Evolutionary conservation across 1,284 basidiomycete genomes (phyloP).

Genomic region (Malassezia dermatis): DNA sequence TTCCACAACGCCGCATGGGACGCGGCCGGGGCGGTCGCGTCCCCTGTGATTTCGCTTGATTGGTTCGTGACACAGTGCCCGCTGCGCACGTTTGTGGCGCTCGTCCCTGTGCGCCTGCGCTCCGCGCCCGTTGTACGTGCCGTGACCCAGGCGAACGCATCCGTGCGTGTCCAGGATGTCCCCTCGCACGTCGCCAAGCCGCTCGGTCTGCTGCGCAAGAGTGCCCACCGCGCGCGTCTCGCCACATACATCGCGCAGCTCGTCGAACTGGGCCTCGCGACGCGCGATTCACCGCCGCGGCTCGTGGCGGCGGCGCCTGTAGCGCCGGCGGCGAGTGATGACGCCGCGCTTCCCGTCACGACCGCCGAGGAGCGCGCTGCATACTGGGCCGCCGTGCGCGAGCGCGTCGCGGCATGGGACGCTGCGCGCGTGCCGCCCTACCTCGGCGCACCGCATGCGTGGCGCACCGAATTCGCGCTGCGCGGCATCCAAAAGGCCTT

Average conservation of each 20-base stretch:
- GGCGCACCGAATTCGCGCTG: slow-evolving; percentile 5
- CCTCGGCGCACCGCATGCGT: slow-evolving; percentile 6
- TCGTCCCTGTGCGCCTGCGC: slow-evolving; percentile 13
- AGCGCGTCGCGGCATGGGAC: not conserved
- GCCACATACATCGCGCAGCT: slow-evolving; percentile 13
- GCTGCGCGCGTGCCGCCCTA: not conserved
- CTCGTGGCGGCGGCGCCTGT: not conserved
- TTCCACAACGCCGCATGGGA: slow-evolving; percentile 20
- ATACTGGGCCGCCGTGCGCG: slow-evolving; percentile 9
- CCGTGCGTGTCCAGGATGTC: slow-evolving; percentile 12
- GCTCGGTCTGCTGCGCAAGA: slow-evolving; percentile 14
- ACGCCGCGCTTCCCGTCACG: not conserved
- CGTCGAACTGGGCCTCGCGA: slow-evolving; percentile 1
- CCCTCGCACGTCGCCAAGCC: slow-evolving; percentile 14
- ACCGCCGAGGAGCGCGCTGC: not conserved
- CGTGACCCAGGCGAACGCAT: slow-evolving; percentile 5
- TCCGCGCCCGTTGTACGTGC: slow-evolving; percentile 12
- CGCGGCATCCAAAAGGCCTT: slow-evolving; percentile 12
- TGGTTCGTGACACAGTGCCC: slow-evolving; percentile 31
- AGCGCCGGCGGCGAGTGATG: not conserved
- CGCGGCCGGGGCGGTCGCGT: not conserved
- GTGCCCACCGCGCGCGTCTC: slow-evolving; percentile 4
- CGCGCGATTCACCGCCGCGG: not conserved
- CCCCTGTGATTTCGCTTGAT: slow-evolving; percentile 14
- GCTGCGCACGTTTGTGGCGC: slow-evolving; percentile 18